Conservation (phyloP, 148 eudicot species). For the Rhododendron williamsianum region DNA sequence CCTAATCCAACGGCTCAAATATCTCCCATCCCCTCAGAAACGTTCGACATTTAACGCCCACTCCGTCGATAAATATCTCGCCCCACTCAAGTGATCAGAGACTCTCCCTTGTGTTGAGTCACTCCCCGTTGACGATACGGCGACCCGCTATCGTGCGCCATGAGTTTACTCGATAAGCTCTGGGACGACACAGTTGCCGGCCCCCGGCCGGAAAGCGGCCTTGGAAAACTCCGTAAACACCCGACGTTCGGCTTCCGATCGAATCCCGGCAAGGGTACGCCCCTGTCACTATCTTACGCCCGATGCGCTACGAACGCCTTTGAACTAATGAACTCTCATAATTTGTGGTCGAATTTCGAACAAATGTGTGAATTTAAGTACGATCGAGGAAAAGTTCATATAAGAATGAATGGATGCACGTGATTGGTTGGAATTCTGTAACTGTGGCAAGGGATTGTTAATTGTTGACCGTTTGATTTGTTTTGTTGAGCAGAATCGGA, state of each 20-base stretch:
- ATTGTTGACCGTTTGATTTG: not conserved
- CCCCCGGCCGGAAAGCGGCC: slow-evolving; percentile 73
- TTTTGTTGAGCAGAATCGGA: slow-evolving; percentile 14
- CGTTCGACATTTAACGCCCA: slow-evolving; percentile 17
- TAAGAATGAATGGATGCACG: not conserved
- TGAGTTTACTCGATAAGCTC: slow-evolving; percentile 61
- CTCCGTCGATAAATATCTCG: slow-evolving; percentile 26
- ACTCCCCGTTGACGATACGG: not conserved
- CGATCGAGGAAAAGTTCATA: too few relatives aligned
- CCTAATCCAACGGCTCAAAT: slow-evolving; percentile 47
- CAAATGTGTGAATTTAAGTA: not conserved
- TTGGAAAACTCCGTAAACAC: slow-evolving; percentile 65
- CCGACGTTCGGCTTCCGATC: slow-evolving; percentile 38
- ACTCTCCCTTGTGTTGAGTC: not conserved
- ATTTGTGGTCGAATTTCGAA: not conserved
- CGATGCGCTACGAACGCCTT: not conserved
- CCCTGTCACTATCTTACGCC: not conserved
- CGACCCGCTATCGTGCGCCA: slow-evolving; percentile 9
- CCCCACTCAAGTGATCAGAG: not conserved
- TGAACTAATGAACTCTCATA: not conserved
- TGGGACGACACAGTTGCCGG: slow-evolving; percentile 94
- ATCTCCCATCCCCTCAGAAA: not conserved
- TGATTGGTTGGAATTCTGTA: not conserved
- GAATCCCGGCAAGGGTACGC: slow-evolving; percentile 58
- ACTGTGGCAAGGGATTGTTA: not conserved